Evolutionary conservation across 1,139 yeast species (phyloP).

Genomic region (Pneumocystis jirovecii): DNA sequence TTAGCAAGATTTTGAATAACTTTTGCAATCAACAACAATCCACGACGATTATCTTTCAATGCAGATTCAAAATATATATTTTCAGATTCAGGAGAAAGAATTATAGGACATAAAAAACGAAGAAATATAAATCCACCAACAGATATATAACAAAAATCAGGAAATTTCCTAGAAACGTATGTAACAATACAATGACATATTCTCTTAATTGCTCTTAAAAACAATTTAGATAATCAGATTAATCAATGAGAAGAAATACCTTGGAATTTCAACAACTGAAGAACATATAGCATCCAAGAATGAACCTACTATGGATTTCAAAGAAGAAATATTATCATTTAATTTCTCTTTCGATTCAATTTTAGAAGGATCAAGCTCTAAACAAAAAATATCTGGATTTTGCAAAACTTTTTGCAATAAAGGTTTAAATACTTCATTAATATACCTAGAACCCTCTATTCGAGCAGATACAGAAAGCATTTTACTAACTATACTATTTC

Average conservation of each 20-base stretch:
- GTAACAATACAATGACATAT: too few relatives aligned
- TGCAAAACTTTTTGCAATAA: background rate
- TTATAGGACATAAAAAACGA: constrained; percentile 70
- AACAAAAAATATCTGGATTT: background rate
- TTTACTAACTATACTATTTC: background rate
- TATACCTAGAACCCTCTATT: background rate
- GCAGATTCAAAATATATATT: constrained; percentile 17
- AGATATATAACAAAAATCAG: background rate
- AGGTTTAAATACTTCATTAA: background rate
- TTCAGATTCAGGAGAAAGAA: constrained; percentile 65
- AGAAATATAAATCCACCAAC: constrained; percentile 72
- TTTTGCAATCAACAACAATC: constrained; percentile 61
- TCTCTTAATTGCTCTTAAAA: too few relatives aligned
- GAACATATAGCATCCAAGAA: background rate
- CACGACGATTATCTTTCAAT: constrained; percentile 39
- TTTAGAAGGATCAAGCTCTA: background rate
- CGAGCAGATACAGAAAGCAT: background rate
- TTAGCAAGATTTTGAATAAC: constrained; percentile 72
- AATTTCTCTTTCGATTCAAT: background rate
- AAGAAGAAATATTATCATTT: background rate
- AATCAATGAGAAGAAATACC: too few relatives aligned
- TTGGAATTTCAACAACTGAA: background rate
- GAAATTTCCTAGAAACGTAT: too few relatives aligned
- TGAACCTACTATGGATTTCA: background rate
- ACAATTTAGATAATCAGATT: too few relatives aligned